Evolutionary conservation across 1,284 basidiomycete genomes (phyloP).

Genomic region (Ustilago crameri): DNA sequence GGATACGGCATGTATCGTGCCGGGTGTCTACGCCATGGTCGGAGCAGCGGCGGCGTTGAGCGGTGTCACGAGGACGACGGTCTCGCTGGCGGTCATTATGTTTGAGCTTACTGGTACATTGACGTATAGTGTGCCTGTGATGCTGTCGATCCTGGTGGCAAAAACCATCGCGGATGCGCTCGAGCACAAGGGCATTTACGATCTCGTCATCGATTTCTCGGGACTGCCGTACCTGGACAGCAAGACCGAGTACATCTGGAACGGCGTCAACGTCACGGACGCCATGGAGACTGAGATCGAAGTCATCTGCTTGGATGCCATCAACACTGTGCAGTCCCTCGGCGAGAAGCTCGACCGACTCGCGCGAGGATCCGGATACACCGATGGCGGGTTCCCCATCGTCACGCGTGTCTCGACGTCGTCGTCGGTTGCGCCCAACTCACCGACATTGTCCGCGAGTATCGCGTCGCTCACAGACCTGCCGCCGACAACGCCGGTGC

Average conservation of each 20-base stretch:
- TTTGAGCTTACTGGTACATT: slow-evolving; percentile 94
- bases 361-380: slow-evolving; percentile 59
- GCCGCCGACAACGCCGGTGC: slow-evolving; percentile 16
- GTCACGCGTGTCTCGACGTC: slow-evolving; percentile 67
- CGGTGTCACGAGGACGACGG: slow-evolving; percentile 80
- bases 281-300: slow-evolving; percentile 60
- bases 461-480: slow-evolving; percentile 26
- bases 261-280: slow-evolving; percentile 54
- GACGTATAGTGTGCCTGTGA: slow-evolving; percentile 93
- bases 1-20: slow-evolving; percentile 72
- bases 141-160: slow-evolving; percentile 85
- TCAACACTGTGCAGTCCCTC: slow-evolving; percentile 74
- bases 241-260: slow-evolving; percentile 87
- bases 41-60: slow-evolving; percentile 83
- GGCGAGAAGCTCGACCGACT: slow-evolving; percentile 72
- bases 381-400: slow-evolving; percentile 91
- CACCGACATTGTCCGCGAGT: slow-evolving; percentile 22
- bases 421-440: slow-evolving; percentile 1
- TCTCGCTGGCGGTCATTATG: slow-evolving; percentile 95
- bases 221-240: slow-evolving; percentile 82
- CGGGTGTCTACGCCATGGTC: slow-evolving; percentile 84
- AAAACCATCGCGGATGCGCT: slow-evolving; percentile 86
- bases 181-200: slow-evolving; percentile 94
- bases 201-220: slow-evolving; percentile 85
- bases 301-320: slow-evolving; percentile 71